Evolutionary conservation across 2,329 filamentous ascomycete species (phyloP).

Genomic region (Sclerotinia trifoliorum): DNA sequence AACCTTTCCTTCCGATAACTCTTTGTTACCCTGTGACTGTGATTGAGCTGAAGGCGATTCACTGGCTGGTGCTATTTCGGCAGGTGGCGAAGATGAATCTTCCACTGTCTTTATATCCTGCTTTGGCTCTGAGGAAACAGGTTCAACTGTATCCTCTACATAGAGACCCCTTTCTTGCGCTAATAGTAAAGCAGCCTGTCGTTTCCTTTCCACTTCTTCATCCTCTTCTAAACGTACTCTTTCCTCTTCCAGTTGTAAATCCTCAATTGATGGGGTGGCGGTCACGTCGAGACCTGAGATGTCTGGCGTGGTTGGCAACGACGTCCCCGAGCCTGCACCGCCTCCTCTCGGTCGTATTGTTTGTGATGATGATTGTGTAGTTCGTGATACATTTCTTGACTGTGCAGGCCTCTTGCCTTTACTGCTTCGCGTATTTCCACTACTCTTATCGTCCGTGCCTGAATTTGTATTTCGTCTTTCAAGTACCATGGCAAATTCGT

Average conservation of each 20-base stretch:
- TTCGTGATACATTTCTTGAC: conserved; percentile 56
- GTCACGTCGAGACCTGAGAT: conserved; percentile 42
- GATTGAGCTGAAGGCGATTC: neutral
- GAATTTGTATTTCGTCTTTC: conserved; percentile 63
- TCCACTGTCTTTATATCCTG: conserved; percentile 22
- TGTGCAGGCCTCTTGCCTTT: conserved; percentile 53
- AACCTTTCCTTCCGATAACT: neutral
- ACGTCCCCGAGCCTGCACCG: conserved; percentile 33
- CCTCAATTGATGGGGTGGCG: conserved; percentile 49
- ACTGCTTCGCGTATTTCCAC: conserved; percentile 60
- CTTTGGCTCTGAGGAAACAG: conserved; percentile 30
- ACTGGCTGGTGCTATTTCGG: neutral
- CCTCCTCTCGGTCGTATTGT: conserved; percentile 28
- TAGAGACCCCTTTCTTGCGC: conserved; percentile 51
- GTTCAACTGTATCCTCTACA: conserved; percentile 38
- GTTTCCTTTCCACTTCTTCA: conserved; percentile 52
- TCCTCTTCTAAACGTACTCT: conserved; percentile 49
- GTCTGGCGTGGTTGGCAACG: conserved; percentile 39
- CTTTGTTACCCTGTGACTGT: neutral
- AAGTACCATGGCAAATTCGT: conserved; percentile 84
- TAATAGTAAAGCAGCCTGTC: conserved; percentile 52
- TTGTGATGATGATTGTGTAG: conserved; percentile 39
- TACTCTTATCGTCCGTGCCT: conserved; percentile 66
- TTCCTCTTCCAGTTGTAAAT: conserved; percentile 55
- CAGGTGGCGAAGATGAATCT: conserved; percentile 20